Conservation (phyloP, 1,284 basidiomycete species). For the Puccinia coronata region DNA sequence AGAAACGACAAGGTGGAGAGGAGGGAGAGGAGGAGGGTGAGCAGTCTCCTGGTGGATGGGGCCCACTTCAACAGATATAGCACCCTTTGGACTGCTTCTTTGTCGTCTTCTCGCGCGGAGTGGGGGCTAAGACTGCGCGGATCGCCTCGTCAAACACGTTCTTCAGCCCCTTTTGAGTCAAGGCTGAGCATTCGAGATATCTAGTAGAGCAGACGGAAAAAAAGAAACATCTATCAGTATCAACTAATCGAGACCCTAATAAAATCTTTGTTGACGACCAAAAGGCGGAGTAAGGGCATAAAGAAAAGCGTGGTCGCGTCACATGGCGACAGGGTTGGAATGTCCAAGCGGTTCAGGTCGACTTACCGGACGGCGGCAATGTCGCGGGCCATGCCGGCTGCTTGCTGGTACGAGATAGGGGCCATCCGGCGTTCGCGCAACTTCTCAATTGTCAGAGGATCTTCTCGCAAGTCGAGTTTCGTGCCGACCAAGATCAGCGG, state of each 20-base stretch:
- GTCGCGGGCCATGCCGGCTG: conserved; percentile 85
- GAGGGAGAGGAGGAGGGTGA: background rate
- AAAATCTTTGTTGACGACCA: too few species aligned
- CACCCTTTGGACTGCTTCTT: conserved; percentile 57
- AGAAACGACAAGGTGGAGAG: conserved; percentile 15
- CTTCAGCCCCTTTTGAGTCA: conserved; percentile 97
- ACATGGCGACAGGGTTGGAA: background rate
- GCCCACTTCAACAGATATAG: conserved; percentile 19
- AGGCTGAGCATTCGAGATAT: conserved; percentile 93
- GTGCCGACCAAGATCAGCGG: conserved; percentile 91
- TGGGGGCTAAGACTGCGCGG: conserved; percentile 63
- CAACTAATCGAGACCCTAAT: background rate
- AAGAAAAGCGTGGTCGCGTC: background rate
- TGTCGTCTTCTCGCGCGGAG: conserved; percentile 56
- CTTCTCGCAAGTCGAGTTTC: conserved; percentile 95
- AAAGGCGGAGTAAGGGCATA: background rate
- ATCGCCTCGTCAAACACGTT: conserved; percentile 97
- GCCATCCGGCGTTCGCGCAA: conserved; percentile 90
- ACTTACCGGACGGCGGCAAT: conserved; percentile 74
- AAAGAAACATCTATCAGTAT: background rate
- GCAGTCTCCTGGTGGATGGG: background rate
- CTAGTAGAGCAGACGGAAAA: conserved; percentile 61
- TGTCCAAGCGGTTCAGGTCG: too few species aligned
- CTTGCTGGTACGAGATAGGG: conserved; percentile 88
- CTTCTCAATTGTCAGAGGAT: conserved; percentile 85